Evolutionary conservation across 2,329 filamentous ascomycete species (phyloP).

Genomic region (Dactylellina leptospora): DNA sequence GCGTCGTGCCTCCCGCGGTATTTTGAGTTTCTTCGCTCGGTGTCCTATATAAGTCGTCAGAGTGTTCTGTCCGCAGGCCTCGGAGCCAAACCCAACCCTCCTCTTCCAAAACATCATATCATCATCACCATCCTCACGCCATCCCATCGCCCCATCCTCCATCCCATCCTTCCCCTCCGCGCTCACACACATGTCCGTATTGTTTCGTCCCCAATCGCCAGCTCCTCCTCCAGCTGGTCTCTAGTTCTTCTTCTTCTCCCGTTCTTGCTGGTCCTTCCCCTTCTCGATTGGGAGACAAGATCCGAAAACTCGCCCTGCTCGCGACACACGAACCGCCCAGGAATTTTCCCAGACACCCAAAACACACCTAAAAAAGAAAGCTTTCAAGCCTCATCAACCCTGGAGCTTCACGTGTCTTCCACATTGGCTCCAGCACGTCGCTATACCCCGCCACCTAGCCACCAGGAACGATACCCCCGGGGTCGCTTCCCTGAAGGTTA

Average conservation of each 20-base stretch:
- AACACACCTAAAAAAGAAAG: constrained; percentile 2
- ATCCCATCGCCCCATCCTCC: constrained; percentile 10
- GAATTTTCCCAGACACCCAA: constrained; percentile 16
- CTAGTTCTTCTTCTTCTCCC: not conserved
- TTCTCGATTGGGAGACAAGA: constrained; percentile 24
- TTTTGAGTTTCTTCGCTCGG: constrained; percentile 6
- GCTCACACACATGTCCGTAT: not conserved
- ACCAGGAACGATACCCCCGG: constrained; percentile 29
- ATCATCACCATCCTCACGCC: constrained; percentile 46
- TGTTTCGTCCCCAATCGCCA: not conserved
- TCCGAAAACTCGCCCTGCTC: constrained; percentile 48
- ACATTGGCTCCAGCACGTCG: constrained; percentile 18
- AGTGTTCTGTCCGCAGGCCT: not conserved
- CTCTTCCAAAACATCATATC: constrained; percentile 2
- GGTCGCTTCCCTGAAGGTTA: constrained; percentile 34
- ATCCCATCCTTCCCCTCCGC: not conserved
- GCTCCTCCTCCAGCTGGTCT: not conserved
- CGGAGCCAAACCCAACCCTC: constrained; percentile 1
- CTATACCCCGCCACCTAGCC: constrained; percentile 21
- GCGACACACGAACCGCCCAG: constrained; percentile 33
- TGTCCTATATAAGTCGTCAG: too few species aligned
- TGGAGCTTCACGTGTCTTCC: constrained; percentile 41
- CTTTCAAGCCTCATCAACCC: constrained; percentile 32
- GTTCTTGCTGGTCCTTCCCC: not conserved
- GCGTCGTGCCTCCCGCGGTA: not conserved